A percentile compares a stretch with the other conserved stretches of the same genome.
Conservation (phyloP, 441 rosid species). For the Isatis lusitanica region DNA sequence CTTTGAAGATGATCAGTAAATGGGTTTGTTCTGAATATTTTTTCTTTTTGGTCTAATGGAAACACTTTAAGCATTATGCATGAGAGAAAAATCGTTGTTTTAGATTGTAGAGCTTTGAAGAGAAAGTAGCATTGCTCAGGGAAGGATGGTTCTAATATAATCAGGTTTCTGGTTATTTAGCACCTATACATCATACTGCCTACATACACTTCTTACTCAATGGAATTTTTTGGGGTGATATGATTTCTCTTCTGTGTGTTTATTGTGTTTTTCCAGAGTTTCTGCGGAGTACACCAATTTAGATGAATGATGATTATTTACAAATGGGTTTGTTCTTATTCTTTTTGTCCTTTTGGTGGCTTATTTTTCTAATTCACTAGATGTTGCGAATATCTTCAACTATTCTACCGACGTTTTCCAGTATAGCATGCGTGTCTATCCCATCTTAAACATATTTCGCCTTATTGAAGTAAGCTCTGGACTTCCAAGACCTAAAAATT, state of each 20-base stretch:
- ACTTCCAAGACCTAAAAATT: neutral
- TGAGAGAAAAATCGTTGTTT: neutral
- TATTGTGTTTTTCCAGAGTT: neutral
- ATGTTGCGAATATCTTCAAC: neutral
- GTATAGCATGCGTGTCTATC: neutral
- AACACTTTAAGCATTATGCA: neutral
- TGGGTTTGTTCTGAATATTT: neutral
- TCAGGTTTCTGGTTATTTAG: neutral
- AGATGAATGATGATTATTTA: neutral
- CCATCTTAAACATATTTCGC: neutral
- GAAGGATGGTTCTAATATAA: neutral
- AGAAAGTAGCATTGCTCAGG: neutral
- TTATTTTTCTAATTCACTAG: neutral
- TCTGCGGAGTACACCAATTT: neutral
- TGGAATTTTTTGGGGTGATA: neutral
- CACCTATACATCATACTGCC: neutral
- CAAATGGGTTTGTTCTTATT: neutral
- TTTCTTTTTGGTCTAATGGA: neutral
- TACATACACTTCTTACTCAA: neutral
- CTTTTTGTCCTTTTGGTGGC: neutral
- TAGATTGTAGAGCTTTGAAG: slow-evolving; percentile 5
- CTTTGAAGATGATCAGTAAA: neutral
- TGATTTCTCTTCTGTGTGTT: neutral
- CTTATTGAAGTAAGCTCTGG: neutral
- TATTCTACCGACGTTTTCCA: neutral